These are phyloP conservation scores for Aspergillus novoparasiticus DNA, from an alignment of 2,329 filamentous ascomycete species.

Conservation along the genomic window DNA sequence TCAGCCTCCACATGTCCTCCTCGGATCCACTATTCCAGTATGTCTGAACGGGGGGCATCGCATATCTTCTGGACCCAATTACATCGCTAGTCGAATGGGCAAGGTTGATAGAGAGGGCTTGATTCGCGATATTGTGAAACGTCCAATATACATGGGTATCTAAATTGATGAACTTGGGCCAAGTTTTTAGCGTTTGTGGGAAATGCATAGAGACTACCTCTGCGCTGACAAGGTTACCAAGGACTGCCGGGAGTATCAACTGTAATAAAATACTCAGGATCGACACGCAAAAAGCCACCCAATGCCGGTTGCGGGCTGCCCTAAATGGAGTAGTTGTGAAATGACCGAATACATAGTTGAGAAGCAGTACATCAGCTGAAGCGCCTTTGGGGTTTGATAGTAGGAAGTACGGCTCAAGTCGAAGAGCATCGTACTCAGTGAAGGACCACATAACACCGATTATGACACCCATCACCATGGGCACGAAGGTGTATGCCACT, in stretches of 20 bases:
- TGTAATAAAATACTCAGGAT: slow-evolving; percentile 10
- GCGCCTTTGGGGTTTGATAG: slow-evolving; percentile 8
- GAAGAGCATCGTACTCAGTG: slow-evolving; percentile 11
- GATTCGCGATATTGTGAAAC: not conserved
- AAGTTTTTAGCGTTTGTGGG: slow-evolving; percentile 7
- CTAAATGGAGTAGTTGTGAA: slow-evolving; percentile 10
- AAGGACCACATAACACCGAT: slow-evolving; percentile 11
- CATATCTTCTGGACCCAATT: slow-evolving; percentile 6
- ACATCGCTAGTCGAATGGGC: not conserved
- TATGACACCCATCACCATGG: slow-evolving; percentile 7
- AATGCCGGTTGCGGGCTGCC: slow-evolving; percentile 9
- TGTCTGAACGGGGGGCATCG: slow-evolving; percentile 9
- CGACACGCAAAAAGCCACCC: slow-evolving; percentile 9
- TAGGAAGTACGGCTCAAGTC: slow-evolving; percentile 12
- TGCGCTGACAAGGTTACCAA: slow-evolving; percentile 7
- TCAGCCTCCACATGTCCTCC: slow-evolving; percentile 9
- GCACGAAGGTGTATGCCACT: slow-evolving; percentile 11
- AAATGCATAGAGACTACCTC: slow-evolving; percentile 5
- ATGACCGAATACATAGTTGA: slow-evolving; percentile 13
- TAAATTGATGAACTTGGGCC: slow-evolving; percentile 6
- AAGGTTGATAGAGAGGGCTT: not conserved
- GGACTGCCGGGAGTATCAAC: slow-evolving; percentile 6
- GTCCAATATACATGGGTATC: not conserved
- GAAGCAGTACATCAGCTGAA: slow-evolving; percentile 9
- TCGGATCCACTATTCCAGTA: slow-evolving; percentile 5